These are phyloP conservation scores for Penicillium sp. DNA, from an alignment of 2,329 filamentous ascomycete species.

Conservation along the genomic window DNA sequence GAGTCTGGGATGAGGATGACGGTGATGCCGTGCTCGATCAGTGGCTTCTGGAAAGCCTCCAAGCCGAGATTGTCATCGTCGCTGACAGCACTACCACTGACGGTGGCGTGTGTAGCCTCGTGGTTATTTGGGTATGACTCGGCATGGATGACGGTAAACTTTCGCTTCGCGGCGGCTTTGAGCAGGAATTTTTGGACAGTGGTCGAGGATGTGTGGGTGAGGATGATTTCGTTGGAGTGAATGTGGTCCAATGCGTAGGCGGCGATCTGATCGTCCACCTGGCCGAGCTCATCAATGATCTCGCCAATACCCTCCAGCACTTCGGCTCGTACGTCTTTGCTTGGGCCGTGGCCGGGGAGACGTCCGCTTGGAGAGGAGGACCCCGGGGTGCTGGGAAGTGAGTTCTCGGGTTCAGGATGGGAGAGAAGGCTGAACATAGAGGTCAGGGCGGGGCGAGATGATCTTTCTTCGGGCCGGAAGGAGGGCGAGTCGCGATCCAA, in stretches of 20 bases:
- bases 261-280: conserved; percentile 91
- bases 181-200: conserved; percentile 89
- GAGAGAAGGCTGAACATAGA: conserved; percentile 89
- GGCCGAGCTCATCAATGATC: conserved; percentile 90
- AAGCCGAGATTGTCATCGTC: conserved; percentile 49
- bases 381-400: conserved; percentile 40
- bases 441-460: conserved; percentile 59
- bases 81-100: conserved; percentile 53
- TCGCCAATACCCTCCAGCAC: conserved; percentile 93
- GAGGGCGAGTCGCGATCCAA: conserved; percentile 29
- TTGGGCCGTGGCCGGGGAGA: conserved; percentile 28
- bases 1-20: conserved; percentile 82
- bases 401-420: conserved; percentile 53
- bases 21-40: conserved; percentile 73
- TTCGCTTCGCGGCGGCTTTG: conserved; percentile 81
- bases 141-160: conserved; percentile 85
- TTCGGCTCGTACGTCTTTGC: conserved; percentile 77
- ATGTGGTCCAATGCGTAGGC: conserved; percentile 87
- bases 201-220: conserved; percentile 80
- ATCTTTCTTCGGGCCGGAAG: conserved; percentile 33
- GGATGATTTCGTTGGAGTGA: conserved; percentile 85
- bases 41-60: conserved; percentile 69
- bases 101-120: conserved; percentile 59
- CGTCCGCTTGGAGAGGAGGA: conserved; percentile 37
- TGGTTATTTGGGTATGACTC: conserved; percentile 71